A percentile compares a stretch with the other conserved stretches of the same genome.
Evolutionary conservation across 371 early-diverging fungal species (phyloP).

Genomic region (Mortierella sp.): DNA sequence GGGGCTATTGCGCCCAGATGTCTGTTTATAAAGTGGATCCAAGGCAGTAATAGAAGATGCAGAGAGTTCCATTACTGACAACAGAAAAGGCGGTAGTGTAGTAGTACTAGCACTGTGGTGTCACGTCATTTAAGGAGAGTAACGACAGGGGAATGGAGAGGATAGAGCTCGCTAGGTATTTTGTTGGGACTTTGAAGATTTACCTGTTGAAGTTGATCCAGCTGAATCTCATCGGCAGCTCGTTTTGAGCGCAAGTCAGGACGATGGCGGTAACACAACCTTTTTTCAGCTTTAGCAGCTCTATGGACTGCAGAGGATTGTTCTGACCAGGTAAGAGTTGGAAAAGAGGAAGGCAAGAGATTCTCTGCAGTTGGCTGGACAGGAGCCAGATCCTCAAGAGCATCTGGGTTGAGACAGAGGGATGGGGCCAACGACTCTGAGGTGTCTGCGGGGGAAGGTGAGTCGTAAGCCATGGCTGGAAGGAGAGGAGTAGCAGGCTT

Average conservation of each 20-base stretch:
- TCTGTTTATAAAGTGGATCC: too few relatives aligned
- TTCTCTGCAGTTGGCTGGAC: conserved; percentile 38
- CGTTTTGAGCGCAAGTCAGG: conserved; percentile 53
- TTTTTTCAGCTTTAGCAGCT: conserved; percentile 39
- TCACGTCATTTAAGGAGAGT: background rate
- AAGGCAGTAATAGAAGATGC: too few relatives aligned
- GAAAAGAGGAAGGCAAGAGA: conserved; percentile 30
- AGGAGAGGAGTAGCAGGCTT: too few relatives aligned
- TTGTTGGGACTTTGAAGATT: background rate
- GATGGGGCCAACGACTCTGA: conserved; percentile 46
- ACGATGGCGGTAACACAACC: conserved; percentile 48
- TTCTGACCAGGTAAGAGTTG: conserved; percentile 49
- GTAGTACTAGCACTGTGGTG: background rate
- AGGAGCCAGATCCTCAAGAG: conserved; percentile 44
- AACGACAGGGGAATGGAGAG: background rate
- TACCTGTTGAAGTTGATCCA: conserved; percentile 50
- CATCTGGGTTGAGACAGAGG: conserved; percentile 48
- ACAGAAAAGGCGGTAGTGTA: background rate
- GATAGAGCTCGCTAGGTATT: too few relatives aligned
- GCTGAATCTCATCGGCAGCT: conserved; percentile 45
- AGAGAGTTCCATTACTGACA: too few relatives aligned
- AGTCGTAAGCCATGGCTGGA: conserved; percentile 33
- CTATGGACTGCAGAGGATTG: conserved; percentile 31
- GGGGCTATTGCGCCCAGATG: too few relatives aligned
- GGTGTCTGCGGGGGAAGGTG: conserved; percentile 38